Conservation (phyloP, 2,329 filamentous ascomycete genomes). For the Neopestalotiopsis sp. region DNA sequence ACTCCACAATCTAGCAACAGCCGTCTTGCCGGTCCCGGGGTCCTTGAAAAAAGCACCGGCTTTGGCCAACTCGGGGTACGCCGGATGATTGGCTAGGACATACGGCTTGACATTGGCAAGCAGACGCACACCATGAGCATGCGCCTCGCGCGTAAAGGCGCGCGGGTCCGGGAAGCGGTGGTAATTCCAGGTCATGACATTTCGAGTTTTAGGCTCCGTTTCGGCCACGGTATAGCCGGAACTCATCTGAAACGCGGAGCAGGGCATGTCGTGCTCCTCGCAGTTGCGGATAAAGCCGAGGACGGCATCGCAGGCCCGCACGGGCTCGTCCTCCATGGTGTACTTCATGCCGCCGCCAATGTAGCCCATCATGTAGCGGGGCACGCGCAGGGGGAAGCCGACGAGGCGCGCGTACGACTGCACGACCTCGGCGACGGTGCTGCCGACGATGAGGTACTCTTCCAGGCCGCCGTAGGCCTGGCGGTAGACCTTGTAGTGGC, state of each 20-base stretch:
- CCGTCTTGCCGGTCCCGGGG: constrained; percentile 54
- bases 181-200: constrained; percentile 74
- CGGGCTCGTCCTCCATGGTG: constrained; percentile 52
- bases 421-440: constrained; percentile 70
- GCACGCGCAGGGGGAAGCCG: constrained; percentile 70
- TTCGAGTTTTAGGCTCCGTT: constrained; percentile 69
- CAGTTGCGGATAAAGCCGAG: constrained; percentile 66
- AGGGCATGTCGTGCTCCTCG: constrained; percentile 69
- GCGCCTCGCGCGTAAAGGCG: constrained; percentile 65
- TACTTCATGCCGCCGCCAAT: constrained; percentile 68
- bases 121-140: constrained; percentile 67
- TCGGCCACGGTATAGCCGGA: constrained; percentile 75
- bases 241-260: constrained; percentile 74
- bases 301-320: constrained; percentile 60
- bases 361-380: constrained; percentile 76
- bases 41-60: constrained; percentile 69
- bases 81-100: constrained; percentile 68
- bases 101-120: constrained; percentile 79
- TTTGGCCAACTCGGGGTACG: constrained; percentile 64
- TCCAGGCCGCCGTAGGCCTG: constrained; percentile 76
- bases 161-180: constrained; percentile 73
- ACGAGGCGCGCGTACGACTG: constrained; percentile 69
- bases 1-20: constrained; percentile 71
- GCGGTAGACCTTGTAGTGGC: constrained; percentile 74
- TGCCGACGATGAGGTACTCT: constrained; percentile 71